Evolutionary conservation across 2,329 filamentous ascomycete genomes (phyloP), one percentile per base, ranked within the genome.

Genomic region (Penicillium sp.): DNA sequence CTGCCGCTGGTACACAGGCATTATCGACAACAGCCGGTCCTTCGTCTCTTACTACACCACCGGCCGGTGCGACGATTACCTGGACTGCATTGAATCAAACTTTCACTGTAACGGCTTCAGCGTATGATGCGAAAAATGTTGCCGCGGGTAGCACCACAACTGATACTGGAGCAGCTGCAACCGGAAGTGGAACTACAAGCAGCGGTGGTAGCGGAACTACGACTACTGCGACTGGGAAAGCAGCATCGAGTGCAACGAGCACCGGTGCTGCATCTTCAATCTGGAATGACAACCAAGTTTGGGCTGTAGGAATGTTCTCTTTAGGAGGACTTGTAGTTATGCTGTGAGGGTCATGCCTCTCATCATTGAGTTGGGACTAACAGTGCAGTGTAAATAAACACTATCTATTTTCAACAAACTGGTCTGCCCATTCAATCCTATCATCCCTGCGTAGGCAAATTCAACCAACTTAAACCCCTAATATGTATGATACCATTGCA

Each of bases 81-180:
- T 75, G 72, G 63, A 70, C 68, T 0, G 69, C 73, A 64, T 55
- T 49, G 55, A 69, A 56, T 42, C 61, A 52, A 45, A 64, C 68
- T 6, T 74, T 68, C 52, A 73, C 71, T 1, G 71, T 75, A 46
- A 70, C 69, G 0, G 73, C 72, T 45, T 69, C 65, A 24, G 60
- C 64, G 52, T 63, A 62, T 52, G 60, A 66, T 47, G n/a, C 21
- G 2, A 63, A 63, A 52, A 61, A 60, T 46, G 64, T 65, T 24
- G 35, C 21, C 24, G 28, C 52, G 0, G 43, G 52, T n/a, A 33
- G 23, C 11, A 48, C 33, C 23, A 5, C 43, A 1, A 52, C 40
- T 20, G 47, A n/a, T 3, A 56, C 54, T n/a, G 46, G 12, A 42
- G 24, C 52, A 14, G 23, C 42, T 18, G 53, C 47, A 3, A 33